These are phyloP conservation scores for Candida sojae DNA, from an alignment of 1,139 yeast genomes.

Conservation along the genomic window DNA sequence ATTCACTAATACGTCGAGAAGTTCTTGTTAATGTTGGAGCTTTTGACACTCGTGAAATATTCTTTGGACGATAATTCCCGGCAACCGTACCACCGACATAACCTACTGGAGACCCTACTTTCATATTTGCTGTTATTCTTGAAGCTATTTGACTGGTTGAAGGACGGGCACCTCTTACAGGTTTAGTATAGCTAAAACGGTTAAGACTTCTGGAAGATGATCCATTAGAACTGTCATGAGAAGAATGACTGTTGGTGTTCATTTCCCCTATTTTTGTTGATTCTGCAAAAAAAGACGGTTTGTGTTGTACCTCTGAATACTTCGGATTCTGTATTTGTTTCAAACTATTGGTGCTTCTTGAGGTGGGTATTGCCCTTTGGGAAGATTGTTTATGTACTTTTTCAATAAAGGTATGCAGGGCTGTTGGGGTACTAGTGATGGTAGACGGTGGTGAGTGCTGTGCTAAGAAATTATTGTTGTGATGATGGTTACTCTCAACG, in stretches of 20 bases:
- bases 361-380: constrained; percentile 7
- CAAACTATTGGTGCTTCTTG: neutral
- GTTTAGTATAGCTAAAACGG: neutral
- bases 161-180: constrained; percentile 5
- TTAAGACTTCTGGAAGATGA: constrained; percentile 10
- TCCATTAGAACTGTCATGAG: constrained; percentile 7
- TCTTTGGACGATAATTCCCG: constrained; percentile 1
- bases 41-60: constrained; percentile 6
- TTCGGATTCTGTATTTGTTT: neutral
- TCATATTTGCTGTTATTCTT: constrained; percentile 17
- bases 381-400: constrained; percentile 20
- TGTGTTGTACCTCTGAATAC: neutral
- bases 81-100: neutral
- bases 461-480: neutral
- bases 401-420: constrained; percentile 17
- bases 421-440: neutral
- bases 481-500: neutral
- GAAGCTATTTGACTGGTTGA: constrained; percentile 16
- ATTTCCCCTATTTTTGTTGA: constrained; percentile 16
- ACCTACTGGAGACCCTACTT: constrained; percentile 10
- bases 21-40: constrained; percentile 12
- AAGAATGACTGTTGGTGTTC: constrained; percentile 2
- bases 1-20: constrained; percentile 7
- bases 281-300: constrained; percentile 16
- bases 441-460: neutral